phyloP scores from a whole-genome alignment of 73 alveolate genomes.

The Symbiodinium natans region DNA sequence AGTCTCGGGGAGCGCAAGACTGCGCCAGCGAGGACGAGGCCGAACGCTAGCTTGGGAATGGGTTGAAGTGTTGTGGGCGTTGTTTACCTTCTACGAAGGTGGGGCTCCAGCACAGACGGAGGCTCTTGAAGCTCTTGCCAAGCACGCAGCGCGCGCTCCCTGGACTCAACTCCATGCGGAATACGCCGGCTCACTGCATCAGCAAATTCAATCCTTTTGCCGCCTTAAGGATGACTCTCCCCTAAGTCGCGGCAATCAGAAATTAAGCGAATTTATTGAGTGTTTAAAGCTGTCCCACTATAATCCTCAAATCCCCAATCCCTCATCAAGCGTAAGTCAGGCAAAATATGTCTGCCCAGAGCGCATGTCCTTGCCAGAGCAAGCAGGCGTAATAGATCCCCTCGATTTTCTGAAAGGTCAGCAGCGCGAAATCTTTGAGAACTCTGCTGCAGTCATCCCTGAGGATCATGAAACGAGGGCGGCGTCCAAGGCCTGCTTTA shows the following conservation, averaged over 20 bases:
- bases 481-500: not conserved
- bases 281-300: not conserved
- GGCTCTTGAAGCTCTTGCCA: not conserved
- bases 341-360: not conserved
- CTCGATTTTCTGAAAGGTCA: not conserved
- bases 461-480: not conserved
- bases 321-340: not conserved
- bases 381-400: slow-evolving; percentile 10
- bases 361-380: not conserved
- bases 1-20: not conserved
- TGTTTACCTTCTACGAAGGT: not conserved
- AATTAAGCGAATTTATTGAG: not conserved
- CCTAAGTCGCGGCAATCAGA: not conserved
- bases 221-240: not conserved
- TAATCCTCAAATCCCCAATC: not conserved
- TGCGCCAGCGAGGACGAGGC: not conserved
- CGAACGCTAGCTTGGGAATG: not conserved
- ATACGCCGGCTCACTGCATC: not conserved
- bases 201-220: not conserved
- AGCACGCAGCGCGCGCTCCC: not conserved
- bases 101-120: not conserved
- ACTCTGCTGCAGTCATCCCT: not conserved
- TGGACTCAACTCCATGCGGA: not conserved
- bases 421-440: not conserved
- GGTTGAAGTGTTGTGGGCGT: not conserved